phyloP scores from a whole-genome alignment of 345 rosid species.

The Eucalyptus paniculata region DNA sequence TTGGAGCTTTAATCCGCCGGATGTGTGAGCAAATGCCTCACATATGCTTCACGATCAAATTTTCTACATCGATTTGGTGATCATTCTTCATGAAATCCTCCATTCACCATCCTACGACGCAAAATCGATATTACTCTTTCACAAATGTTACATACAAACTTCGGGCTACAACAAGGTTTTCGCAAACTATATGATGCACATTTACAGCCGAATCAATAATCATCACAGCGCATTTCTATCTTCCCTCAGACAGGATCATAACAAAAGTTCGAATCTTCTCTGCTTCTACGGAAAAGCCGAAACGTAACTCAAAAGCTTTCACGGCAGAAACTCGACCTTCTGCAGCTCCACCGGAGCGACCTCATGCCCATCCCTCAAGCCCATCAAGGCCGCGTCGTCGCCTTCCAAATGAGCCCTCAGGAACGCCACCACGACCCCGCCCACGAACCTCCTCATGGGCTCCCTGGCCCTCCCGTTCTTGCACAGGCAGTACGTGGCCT shows the following conservation, averaged over 20 bases:
- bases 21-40: too few species aligned
- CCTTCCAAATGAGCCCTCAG: conserved; percentile 51
- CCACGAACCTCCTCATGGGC: conserved; percentile 82
- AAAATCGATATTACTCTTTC: background rate
- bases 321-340: background rate
- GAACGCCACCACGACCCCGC: conserved; percentile 59
- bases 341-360: conserved; percentile 9
- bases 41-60: too few species aligned
- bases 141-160: background rate
- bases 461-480: conserved; percentile 53
- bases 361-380: conserved; percentile 37
- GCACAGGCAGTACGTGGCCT: conserved; percentile 58
- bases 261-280: background rate
- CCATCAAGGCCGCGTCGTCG: conserved; percentile 30
- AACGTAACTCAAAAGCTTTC: background rate
- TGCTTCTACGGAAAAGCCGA: background rate
- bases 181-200: background rate
- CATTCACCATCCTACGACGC: background rate
- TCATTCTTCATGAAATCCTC: background rate
- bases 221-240: background rate
- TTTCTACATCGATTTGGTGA: background rate
- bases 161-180: background rate
- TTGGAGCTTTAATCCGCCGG: too few species aligned
- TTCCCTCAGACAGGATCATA: background rate
- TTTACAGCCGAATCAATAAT: background rate